Percentiles rank a stretch among this genome's conserved stretches.
phyloP scores from a whole-genome alignment of 164 flowering plant species.

The Chimonanthus praecox region DNA sequence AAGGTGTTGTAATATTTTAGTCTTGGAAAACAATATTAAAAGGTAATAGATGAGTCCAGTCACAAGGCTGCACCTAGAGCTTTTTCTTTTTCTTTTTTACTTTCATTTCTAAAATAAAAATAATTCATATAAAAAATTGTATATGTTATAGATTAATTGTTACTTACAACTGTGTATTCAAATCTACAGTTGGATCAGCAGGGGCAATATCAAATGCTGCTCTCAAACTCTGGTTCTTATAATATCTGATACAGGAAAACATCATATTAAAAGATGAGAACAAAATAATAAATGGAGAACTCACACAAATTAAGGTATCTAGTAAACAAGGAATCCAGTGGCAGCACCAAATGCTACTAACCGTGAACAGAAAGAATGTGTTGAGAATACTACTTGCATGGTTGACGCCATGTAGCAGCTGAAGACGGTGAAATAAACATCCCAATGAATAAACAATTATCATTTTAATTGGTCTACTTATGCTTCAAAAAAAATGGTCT shows the following conservation, averaged over 20 bases:
- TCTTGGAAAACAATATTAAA: no score
- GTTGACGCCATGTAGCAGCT: slow-evolving; percentile 97
- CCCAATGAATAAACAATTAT: slow-evolving; percentile 2
- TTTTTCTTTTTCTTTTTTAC: no score
- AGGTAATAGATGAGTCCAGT: no score
- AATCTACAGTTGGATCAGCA: slow-evolving; percentile 95
- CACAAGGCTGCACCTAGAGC: no score
- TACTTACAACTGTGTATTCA: slow-evolving; percentile 89
- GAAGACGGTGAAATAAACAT: slow-evolving; percentile 13
- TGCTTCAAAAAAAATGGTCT: slow-evolving; percentile 1
- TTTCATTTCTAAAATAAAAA: no score
- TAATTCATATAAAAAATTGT: no score
- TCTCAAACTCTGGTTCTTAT: slow-evolving; percentile 50
- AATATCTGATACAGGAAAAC: slow-evolving; percentile 45
- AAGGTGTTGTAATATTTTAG: no score
- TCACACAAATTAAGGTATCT: background rate
- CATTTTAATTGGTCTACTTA: background rate
- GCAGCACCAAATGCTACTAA: slow-evolving; percentile 22
- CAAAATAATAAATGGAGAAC: slow-evolving; percentile 5
- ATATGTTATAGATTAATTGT: no score
- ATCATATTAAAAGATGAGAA: background rate
- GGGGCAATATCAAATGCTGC: slow-evolving; percentile 71
- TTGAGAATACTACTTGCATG: slow-evolving; percentile 88
- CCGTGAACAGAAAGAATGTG: slow-evolving; percentile 64
- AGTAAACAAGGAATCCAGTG: background rate